Conservation (phyloP, 2,329 filamentous ascomycete genomes). For the Ophidiomyces ophidiicola region DNA sequence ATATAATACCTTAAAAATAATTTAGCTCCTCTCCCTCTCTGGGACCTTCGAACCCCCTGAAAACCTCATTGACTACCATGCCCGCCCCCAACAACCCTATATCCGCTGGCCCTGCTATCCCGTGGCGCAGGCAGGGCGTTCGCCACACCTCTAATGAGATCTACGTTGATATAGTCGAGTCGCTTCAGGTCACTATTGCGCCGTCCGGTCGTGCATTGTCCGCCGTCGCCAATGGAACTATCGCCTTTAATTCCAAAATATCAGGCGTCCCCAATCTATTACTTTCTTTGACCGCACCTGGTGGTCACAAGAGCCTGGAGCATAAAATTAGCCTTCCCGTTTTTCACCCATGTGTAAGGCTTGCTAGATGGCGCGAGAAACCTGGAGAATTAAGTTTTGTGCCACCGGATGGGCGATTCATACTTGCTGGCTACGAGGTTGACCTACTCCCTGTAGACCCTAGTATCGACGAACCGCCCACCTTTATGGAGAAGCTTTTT, state of each 20-base stretch:
- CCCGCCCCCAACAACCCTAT: conserved; percentile 21
- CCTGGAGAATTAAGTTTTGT: conserved; percentile 92
- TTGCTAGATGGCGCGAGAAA: conserved; percentile 78
- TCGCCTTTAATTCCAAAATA: conserved; percentile 89
- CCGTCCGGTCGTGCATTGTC: conserved; percentile 79
- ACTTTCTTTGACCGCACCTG: conserved; percentile 65
- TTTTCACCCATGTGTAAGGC: conserved; percentile 87
- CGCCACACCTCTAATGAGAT: conserved; percentile 93
- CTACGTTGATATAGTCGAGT: conserved; percentile 91
- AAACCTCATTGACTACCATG: conserved; percentile 28
- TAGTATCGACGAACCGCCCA: conserved; percentile 44
- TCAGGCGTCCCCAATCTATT: conserved; percentile 88
- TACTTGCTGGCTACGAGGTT: conserved; percentile 87
- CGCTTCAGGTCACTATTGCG: conserved; percentile 72
- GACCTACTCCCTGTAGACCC: conserved; percentile 66
- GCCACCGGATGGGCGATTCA: conserved; percentile 86
- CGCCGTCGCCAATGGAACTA: conserved; percentile 79
- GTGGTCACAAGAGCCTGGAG: conserved; percentile 63
- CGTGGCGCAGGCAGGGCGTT: conserved; percentile 85
- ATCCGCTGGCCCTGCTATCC: conserved; percentile 46
- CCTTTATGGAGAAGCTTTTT: conserved; percentile 52
- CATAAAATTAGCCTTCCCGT: conserved; percentile 75
- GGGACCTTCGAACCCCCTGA: conserved; percentile 29
- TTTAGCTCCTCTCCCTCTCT: conserved; percentile 33
- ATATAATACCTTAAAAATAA: background rate